Conservation (phyloP, 1,284 basidiomycete species). For the Ceratobasidium sp. region DNA sequence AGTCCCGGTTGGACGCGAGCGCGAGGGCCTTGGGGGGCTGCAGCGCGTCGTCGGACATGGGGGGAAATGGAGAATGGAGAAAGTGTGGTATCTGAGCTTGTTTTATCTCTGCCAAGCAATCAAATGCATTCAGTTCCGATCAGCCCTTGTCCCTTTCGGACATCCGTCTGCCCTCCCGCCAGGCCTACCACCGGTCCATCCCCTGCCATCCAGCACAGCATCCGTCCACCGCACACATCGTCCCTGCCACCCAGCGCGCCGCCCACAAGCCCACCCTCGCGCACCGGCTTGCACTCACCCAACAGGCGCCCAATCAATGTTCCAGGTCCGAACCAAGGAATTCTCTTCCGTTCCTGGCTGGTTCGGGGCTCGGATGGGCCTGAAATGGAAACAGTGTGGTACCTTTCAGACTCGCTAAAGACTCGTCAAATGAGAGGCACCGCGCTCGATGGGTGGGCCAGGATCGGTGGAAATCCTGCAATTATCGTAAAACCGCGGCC, state of each 20-base stretch:
- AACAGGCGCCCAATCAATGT: not conserved
- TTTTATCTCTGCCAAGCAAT: slow-evolving; percentile 3
- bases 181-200: too few relatives aligned
- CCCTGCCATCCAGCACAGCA: too few relatives aligned
- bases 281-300: not conserved
- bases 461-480: too few relatives aligned
- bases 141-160: not conserved
- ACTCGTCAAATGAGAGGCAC: not conserved
- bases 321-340: not conserved
- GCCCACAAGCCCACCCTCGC: not conserved
- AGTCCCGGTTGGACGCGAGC: slow-evolving; percentile 21
- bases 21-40: slow-evolving; percentile 19
- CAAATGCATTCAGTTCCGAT: not conserved
- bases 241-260: not conserved
- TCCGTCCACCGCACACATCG: too few relatives aligned
- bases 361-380: not conserved
- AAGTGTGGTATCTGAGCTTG: not conserved
- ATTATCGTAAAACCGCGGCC: too few relatives aligned
- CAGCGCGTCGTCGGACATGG: slow-evolving; percentile 11
- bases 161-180: too few relatives aligned
- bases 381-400: not conserved
- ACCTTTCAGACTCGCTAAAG: not conserved
- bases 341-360: slow-evolving; percentile 2
- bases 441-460: too few relatives aligned
- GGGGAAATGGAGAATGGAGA: not conserved